Percentiles rank a stretch among this genome's conserved stretches.
phyloP scores from a whole-genome alignment of 306 rosid species.

The Begonia fuchsioides region DNA sequence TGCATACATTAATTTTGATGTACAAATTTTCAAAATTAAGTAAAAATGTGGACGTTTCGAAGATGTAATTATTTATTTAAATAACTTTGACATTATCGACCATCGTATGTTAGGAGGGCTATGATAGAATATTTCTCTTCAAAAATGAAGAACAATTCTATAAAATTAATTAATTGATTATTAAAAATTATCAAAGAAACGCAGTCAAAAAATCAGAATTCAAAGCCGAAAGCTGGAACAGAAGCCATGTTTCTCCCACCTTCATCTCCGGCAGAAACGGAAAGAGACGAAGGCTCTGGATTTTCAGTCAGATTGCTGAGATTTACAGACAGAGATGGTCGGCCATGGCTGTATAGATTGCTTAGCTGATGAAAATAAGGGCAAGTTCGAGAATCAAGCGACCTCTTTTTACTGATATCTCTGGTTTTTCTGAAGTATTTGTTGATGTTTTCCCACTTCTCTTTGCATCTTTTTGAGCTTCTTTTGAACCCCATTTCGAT shows the following conservation, averaged over 20 bases:
- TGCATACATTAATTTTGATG: background rate
- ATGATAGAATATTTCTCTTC: too few species aligned
- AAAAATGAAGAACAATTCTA: too few species aligned
- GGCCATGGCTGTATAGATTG: slow-evolving; percentile 44
- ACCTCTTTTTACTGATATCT: slow-evolving; percentile 55
- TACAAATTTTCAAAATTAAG: too few species aligned
- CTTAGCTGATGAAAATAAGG: slow-evolving; percentile 69
- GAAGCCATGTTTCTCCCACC: slow-evolving; percentile 32
- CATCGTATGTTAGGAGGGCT: too few species aligned
- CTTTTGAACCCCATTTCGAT: slow-evolving; percentile 56
- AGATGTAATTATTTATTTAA: too few species aligned
- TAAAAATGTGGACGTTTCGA: too few species aligned
- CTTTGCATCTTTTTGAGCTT: too few species aligned
- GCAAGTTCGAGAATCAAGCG: slow-evolving; percentile 72
- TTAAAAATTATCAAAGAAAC: too few species aligned
- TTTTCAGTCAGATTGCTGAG: slow-evolving; percentile 7
- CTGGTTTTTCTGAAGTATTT: slow-evolving; percentile 84
- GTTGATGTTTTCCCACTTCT: too few species aligned
- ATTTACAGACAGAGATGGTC: slow-evolving; percentile 15
- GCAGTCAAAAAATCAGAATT: slow-evolving; percentile 26
- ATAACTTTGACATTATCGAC: too few species aligned
- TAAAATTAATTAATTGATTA: too few species aligned
- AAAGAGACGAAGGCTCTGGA: slow-evolving; percentile 15
- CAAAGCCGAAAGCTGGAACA: slow-evolving; percentile 46
- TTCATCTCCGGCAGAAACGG: slow-evolving; percentile 22